Percentiles rank a stretch among this genome's conserved stretches.
Evolutionary conservation across 1,139 yeast species (phyloP).

Genomic region (Starmera stellimalicola): DNA sequence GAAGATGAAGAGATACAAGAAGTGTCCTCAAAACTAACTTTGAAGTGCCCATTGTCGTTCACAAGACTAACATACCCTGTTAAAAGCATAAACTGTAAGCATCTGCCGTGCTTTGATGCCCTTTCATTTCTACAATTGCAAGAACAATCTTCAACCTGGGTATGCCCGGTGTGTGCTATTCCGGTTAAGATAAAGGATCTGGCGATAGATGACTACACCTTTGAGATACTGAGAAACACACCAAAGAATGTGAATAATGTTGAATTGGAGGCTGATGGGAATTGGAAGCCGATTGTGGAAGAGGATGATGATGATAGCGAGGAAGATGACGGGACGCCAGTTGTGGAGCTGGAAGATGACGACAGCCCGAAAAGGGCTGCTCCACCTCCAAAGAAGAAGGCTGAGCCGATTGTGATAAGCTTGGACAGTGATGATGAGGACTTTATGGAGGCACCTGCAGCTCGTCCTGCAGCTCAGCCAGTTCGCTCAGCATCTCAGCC

Average conservation of each 20-base stretch:
- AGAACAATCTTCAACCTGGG: constrained; percentile 54
- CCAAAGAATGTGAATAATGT: constrained; percentile 42
- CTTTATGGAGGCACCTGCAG: constrained; percentile 8
- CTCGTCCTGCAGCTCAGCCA: too few relatives aligned
- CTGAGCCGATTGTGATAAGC: constrained; percentile 20
- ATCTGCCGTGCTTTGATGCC: constrained; percentile 68
- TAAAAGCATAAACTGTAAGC: constrained; percentile 50
- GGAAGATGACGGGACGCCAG: constrained; percentile 6
- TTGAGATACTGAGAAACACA: constrained; percentile 38
- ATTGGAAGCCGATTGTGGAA: constrained; percentile 38
- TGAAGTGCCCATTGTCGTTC: constrained; percentile 58
- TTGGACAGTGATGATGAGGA: constrained; percentile 26
- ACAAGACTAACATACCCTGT: constrained; percentile 53
- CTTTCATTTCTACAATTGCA: constrained; percentile 50
- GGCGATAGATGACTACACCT: constrained; percentile 52
- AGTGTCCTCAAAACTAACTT: constrained; percentile 44
- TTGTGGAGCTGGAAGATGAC: constrained; percentile 3
- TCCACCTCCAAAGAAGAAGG: constrained; percentile 1
- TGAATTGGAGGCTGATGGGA: constrained; percentile 46
- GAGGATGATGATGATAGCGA: constrained; percentile 19
- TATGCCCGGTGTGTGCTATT: constrained; percentile 54
- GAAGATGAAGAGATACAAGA: constrained; percentile 52
- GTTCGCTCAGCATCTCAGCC: too few relatives aligned
- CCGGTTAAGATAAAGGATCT: constrained; percentile 38
- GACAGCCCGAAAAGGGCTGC: constrained; percentile 3